These are phyloP conservation scores for Thielaviopsis euricoi DNA, from an alignment of 2,329 filamentous ascomycete genomes.

Conservation along the genomic window DNA sequence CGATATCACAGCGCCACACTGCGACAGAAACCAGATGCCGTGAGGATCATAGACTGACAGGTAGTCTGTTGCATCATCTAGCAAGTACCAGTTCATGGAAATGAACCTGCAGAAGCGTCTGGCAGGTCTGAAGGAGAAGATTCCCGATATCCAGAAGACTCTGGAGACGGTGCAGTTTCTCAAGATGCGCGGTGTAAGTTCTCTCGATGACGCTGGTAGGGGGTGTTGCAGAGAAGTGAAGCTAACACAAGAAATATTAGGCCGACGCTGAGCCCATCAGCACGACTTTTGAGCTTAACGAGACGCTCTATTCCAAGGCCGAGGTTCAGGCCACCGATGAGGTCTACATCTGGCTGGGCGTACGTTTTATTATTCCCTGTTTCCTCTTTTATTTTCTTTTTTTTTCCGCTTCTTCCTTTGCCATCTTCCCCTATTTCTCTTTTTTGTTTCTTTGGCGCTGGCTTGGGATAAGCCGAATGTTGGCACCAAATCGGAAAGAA, in stretches of 20 bases:
- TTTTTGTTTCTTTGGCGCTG: neutral
- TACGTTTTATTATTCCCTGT: slow-evolving; percentile 23
- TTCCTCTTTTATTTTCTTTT: neutral
- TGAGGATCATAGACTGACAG: neutral
- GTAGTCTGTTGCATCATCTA: slow-evolving; percentile 20
- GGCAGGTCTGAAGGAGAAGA: slow-evolving; percentile 74
- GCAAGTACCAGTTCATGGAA: slow-evolving; percentile 99
- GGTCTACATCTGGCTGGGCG: slow-evolving; percentile 93
- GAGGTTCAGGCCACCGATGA: slow-evolving; percentile 69
- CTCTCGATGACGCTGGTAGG: neutral
- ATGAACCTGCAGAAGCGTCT: slow-evolving; percentile 75
- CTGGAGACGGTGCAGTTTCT: slow-evolving; percentile 81
- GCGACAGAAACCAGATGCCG: neutral
- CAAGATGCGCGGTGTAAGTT: slow-evolving; percentile 51
- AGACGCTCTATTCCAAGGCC: slow-evolving; percentile 85
- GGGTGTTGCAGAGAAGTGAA: too few species aligned
- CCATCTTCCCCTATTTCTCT: neutral
- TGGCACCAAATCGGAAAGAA: too few species aligned
- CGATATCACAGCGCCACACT: neutral
- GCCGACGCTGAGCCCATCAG: slow-evolving; percentile 55
- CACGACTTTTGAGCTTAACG: slow-evolving; percentile 90
- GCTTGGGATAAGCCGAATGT: too few species aligned
- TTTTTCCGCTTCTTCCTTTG: neutral
- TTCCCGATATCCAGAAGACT: slow-evolving; percentile 93
- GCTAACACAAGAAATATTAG: slow-evolving; percentile 15